Conservation (phyloP, 345 rosid genomes). For the Capsella bursapastoris region DNA sequence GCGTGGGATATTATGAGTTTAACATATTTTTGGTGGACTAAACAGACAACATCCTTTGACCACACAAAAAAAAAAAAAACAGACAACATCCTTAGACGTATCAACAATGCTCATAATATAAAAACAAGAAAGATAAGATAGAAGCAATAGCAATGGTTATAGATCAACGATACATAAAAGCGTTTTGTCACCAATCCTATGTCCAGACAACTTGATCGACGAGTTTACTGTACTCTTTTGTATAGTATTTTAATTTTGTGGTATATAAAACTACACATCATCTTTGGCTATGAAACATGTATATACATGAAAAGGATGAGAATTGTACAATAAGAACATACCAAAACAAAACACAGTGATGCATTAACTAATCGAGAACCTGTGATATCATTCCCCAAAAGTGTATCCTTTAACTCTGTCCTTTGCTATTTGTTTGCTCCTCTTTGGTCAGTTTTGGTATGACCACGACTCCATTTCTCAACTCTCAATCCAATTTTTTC, state of each 20-base stretch:
- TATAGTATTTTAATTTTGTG: constrained; percentile 19
- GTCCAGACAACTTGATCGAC: constrained; percentile 8
- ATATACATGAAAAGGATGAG: constrained; percentile 5
- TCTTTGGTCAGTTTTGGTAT: constrained; percentile 26
- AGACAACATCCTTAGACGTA: background rate
- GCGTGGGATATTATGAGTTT: background rate
- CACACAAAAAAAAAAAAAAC: background rate
- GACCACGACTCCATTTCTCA: background rate
- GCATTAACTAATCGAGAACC: constrained; percentile 1
- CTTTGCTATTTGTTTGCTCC: constrained; percentile 35
- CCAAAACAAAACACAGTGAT: constrained; percentile 34
- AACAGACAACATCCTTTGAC: background rate
- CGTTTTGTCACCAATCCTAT: background rate
- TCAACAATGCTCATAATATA: background rate
- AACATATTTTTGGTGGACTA: background rate
- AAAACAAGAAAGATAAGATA: background rate
- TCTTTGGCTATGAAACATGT: constrained; percentile 11
- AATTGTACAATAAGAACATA: constrained; percentile 36
- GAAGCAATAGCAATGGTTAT: background rate
- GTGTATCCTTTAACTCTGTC: constrained; percentile 22
- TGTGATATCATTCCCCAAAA: constrained; percentile 7
- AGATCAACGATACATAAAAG: background rate
- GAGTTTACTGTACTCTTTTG: background rate
- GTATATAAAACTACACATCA: constrained; percentile 31
- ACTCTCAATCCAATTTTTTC: background rate